Base-by-base conservation (phyloP, 164 flowering plant species). In the Macadamia tetraphylla region DNA sequence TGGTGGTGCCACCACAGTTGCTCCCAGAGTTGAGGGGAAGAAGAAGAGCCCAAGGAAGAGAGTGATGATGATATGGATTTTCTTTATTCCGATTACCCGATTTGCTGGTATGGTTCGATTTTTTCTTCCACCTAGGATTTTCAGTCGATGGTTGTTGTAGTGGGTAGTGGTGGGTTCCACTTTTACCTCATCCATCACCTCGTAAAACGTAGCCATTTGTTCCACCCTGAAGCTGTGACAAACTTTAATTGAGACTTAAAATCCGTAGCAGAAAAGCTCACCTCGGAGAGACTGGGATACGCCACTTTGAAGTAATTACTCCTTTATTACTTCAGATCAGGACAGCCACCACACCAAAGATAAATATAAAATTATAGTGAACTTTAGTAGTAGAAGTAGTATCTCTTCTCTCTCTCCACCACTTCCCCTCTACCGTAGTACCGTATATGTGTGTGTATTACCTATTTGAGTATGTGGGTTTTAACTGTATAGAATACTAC, bases 121-220 rank as follows among this genome's bases (percentile, higher is more conserved):
- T 23, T 23, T 23, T 23, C 23, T 23, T 23, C 23, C 23, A 23
- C 23, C 23, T 23, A 11, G 73, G 71, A 43, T 66, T 66, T 55
- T 66, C 55, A 17, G 63, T 9, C 63, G 70, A 12, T 61, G 23
- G 17, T 43, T 70, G 69, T 0, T 69, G 67, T 3, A 23, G 51
- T 11, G 9, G 51, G 9, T 46, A 49, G 17, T 15, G 7, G 18
- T 17, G 17, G 2, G 1, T 8, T 62, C 32, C 18, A 6, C 18
- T 13, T 17, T 30, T 53, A 43, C 59, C 65, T 29, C 70, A 57
- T 59, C 80, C 53, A 11, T 79, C 81, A 14, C 86, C 79, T 74
- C 82, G 73, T 69, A 81, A 73, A 82, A 83, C 67, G 87, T 87
- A 5, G 91, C 84, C 91, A 87, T 87, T 73, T 72, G 58, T 73